A percentile compares a stretch with the other conserved stretches of the same genome.
Evolutionary conservation across 306 rosid species (phyloP).

Genomic region (Rosa rugosa): DNA sequence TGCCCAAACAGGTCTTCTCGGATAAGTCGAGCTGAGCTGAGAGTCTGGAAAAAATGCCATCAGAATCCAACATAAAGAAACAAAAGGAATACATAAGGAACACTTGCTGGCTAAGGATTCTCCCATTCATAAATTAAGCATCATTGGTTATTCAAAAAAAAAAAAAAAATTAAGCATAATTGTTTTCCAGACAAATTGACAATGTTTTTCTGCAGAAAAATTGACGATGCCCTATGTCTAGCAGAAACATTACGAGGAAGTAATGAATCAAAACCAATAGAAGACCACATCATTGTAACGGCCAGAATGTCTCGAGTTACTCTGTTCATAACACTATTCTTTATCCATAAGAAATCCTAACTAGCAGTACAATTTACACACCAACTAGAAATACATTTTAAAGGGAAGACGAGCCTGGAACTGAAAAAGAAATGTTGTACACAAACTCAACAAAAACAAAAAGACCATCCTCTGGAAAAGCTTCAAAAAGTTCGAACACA

Average conservation of each 20-base stretch:
- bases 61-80: neutral
- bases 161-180: neutral
- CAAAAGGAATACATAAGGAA: neutral
- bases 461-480: constrained; percentile 9
- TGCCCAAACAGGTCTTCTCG: neutral
- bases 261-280: neutral
- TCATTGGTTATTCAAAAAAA: neutral
- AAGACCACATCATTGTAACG: neutral
- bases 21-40: neutral
- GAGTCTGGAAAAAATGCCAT: neutral
- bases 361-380: constrained; percentile 31
- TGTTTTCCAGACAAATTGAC: neutral
- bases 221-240: neutral
- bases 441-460: constrained; percentile 39
- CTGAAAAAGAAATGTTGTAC: constrained; percentile 24
- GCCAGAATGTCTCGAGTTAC: constrained; percentile 9
- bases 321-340: constrained; percentile 6
- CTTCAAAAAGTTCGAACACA: constrained; percentile 15
- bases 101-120: neutral
- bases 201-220: neutral
- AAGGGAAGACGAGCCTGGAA: constrained; percentile 16
- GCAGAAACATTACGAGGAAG: neutral
- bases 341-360: neutral
- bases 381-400: constrained; percentile 27
- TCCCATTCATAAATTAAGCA: neutral